Conservation (phyloP, 202 grass and related monocot genomes). For the Setaria italica region DNA sequence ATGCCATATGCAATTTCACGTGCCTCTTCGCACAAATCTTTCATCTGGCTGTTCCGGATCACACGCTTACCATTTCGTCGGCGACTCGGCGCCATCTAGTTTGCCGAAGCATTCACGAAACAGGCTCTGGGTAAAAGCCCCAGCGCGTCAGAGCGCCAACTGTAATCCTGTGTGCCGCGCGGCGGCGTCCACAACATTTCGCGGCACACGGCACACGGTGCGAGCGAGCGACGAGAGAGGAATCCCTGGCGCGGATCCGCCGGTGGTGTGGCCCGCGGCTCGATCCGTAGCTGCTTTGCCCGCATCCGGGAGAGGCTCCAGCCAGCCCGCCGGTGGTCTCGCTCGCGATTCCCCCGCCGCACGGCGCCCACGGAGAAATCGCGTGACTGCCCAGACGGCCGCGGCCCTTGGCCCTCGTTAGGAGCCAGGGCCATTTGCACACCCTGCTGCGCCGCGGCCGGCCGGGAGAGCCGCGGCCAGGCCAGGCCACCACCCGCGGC, state of each 20-base stretch:
- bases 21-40: background rate
- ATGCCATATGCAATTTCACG: background rate
- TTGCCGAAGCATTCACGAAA: background rate
- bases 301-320: conserved; percentile 51
- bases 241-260: background rate
- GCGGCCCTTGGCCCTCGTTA: conserved; percentile 20
- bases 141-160: background rate
- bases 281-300: conserved; percentile 45
- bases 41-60: background rate
- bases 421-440: conserved; percentile 1
- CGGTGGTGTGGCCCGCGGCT: background rate
- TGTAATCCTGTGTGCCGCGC: background rate
- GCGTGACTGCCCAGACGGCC: no score
- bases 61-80: background rate
- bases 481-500: conserved; percentile 3
- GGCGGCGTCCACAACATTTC: background rate
- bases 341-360: no score
- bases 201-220: background rate
- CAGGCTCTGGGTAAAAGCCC: background rate
- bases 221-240: background rate
- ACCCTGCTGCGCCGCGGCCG: background rate
- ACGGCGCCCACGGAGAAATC: background rate
- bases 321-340: no score
- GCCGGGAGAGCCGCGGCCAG: background rate
- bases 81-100: background rate